These are phyloP conservation scores for Theobroma cacao DNA, from an alignment of 345 rosid species.

Conservation along the genomic window DNA sequence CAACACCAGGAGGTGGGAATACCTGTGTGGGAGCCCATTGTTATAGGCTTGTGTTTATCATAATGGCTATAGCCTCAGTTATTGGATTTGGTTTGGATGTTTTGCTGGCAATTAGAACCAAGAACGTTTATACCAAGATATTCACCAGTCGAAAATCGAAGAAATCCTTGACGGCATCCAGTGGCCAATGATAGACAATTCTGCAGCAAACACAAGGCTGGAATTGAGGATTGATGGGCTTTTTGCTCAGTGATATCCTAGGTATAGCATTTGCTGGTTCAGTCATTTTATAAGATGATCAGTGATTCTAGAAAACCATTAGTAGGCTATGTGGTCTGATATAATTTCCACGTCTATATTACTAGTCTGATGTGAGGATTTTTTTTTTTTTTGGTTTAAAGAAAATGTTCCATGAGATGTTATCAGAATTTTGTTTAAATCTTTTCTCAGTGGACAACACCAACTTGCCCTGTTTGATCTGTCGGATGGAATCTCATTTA, in stretches of 20 bases:
- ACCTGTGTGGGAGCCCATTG: slow-evolving; percentile 92
- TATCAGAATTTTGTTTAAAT: not conserved
- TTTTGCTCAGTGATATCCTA: slow-evolving; percentile 20
- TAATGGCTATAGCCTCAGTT: slow-evolving; percentile 65
- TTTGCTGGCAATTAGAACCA: slow-evolving; percentile 57
- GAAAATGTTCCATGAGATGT: not conserved
- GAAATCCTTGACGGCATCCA: slow-evolving; percentile 25
- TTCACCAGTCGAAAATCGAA: slow-evolving; percentile 45
- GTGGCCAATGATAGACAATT: not conserved
- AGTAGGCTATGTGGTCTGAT: not conserved
- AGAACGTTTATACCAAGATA: slow-evolving; percentile 55
- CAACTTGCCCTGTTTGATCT: not conserved
- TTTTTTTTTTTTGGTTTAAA: too few relatives aligned
- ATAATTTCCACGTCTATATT: not conserved
- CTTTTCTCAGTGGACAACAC: not conserved
- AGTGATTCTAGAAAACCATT: not conserved
- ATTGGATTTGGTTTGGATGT: slow-evolving; percentile 75
- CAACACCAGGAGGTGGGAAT: slow-evolving; percentile 75
- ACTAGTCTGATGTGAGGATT: not conserved
- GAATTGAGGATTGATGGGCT: slow-evolving; percentile 25
- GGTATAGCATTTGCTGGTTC: not conserved
- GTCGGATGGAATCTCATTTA: not conserved
- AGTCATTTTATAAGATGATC: not conserved
- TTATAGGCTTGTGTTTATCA: slow-evolving; percentile 65
- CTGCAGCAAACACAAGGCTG: not conserved